phyloP scores from a whole-genome alignment of 441 rosid species.

The Eruca vesicaria region DNA sequence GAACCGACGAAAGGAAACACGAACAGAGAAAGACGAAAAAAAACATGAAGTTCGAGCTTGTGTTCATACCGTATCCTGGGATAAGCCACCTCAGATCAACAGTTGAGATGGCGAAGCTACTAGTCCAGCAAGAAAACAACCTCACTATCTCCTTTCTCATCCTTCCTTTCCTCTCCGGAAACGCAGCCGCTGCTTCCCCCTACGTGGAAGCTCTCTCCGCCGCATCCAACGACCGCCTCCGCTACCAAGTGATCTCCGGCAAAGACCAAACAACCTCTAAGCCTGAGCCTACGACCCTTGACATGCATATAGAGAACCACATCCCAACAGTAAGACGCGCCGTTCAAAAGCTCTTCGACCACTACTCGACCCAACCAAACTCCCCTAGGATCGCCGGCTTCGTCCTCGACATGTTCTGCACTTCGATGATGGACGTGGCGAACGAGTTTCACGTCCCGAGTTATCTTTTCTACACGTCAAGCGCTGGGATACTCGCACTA shows the following conservation, averaged over 20 bases:
- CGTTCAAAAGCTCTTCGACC: constrained; percentile 11
- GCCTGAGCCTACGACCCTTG: background rate
- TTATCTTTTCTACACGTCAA: constrained; percentile 37
- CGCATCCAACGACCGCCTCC: background rate
- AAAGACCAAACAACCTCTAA: background rate
- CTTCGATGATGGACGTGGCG: constrained; percentile 37
- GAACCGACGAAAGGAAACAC: background rate
- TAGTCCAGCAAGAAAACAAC: constrained; percentile 30
- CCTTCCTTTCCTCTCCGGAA: constrained; percentile 14
- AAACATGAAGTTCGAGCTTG: constrained; percentile 21
- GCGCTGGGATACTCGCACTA: constrained; percentile 38
- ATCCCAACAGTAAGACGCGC: background rate
- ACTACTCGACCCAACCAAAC: background rate
- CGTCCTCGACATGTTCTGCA: constrained; percentile 42
- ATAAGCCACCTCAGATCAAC: constrained; percentile 41
- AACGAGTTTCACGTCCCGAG: constrained; percentile 38
- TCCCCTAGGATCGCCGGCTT: constrained; percentile 28
- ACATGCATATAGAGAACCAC: background rate
- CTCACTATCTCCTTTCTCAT: constrained; percentile 39
- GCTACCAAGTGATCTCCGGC: background rate
- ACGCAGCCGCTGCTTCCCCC: background rate
- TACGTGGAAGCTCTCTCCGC: constrained; percentile 20
- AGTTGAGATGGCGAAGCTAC: constrained; percentile 37
- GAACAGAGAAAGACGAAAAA: background rate
- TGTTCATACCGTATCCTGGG: constrained; percentile 27